Evolutionary conservation across 2,329 filamentous ascomycete genomes (phyloP), one percentile per base, ranked within the genome.

Genomic region (Pestalotiopsis sp.): DNA sequence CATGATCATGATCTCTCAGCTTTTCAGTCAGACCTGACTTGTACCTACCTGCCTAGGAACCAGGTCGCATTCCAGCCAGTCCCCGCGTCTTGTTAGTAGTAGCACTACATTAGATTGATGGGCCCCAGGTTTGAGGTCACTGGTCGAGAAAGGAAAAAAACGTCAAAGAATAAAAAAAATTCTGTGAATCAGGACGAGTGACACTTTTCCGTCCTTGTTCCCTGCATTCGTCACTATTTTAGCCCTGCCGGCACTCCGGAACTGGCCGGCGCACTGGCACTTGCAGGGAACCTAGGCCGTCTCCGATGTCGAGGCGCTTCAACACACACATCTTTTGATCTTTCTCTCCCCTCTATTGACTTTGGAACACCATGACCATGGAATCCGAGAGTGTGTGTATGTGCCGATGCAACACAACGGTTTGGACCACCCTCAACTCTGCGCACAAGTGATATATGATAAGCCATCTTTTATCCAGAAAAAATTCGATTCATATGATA

Each of bases 381-480:
- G 25, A 27, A 31, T 14, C 3, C 17, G 14, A 7, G 31, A 9
- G 25, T 52, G 45, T 52, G n/a, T 49, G 41, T n/a, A n/a, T 49
- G 41, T 52, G 45, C 13, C 31, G 59, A 38, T 39, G 59, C 59
- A 41, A 36, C n/a, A 23, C 36, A 39, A 36, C 36, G 41, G 59
- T 62, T 62, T 62, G 59, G 38, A 9, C 20, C n/a, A 45, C 61
- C 23, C 20, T 49, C 6, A 39, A 64, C 20, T 25, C 9, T 27
- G 38, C 61, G 45, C 64, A 66, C 64, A 57, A 25, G 20, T 66
- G 64, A 60, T 12, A 66, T 66, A 36, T 60, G 64, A 66, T 49
- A 60, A 59, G 31, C 60, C 17, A 41, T 49, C 17, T 9, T 36
- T 9, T 14, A 13, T 45, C 13, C 41, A 14, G 13, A 45, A 45